Base-by-base conservation (phyloP, 495 filamentous ascomycete species). In the Lindgomyces ingoldianus region DNA sequence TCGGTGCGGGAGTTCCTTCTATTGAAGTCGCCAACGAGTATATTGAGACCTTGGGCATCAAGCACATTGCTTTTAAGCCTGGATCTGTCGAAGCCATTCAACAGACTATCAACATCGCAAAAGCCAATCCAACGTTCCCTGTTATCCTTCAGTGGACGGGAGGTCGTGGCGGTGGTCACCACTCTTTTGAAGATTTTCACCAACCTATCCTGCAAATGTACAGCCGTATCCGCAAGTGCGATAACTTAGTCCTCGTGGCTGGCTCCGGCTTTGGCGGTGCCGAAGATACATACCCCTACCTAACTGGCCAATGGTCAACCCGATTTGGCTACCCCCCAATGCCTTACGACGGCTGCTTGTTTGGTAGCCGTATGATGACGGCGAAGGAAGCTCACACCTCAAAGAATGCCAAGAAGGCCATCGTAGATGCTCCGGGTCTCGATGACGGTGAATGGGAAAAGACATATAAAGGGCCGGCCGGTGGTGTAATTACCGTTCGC, bases 181-280 rank as follows among this genome's bases (percentile, higher is more conserved):
- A 97, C 75, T 96, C 91, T 1, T 97, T 87, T 63, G 93, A 96
- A 70, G 93, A 97, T 71, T 96, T 97, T 80, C 93, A 97, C 73
- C 85, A 91, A 64, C 93, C 92, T 0, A 89, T 97, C 51, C 74
- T 97, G n/a, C 85, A 89, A 66, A 91, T 95, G 88, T 97, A 97
- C 71, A 82, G 85, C 58, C 83, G 91, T 47, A 89, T 96, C 65
- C 82, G 93, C 65, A 84, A 89, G 63, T 89, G 85, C 69, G 80
- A 87, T 24, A 97, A 97, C 73, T 86, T 96, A 65, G 86, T 96
- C 57, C 83, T 97, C 6, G 84, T 97, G 46, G 93, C 91, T 26
- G 93, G 93, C 8, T 94, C 90, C 77, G 93, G 93, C 22, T 97
- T 97, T 70, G 93, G 93, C 72, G 91, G 90, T 39, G 85, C 91